Percentiles rank a stretch among this genome's conserved stretches.
phyloP scores from a whole-genome alignment of 169 alveolate genomes.

The Babesia bigemina region DNA sequence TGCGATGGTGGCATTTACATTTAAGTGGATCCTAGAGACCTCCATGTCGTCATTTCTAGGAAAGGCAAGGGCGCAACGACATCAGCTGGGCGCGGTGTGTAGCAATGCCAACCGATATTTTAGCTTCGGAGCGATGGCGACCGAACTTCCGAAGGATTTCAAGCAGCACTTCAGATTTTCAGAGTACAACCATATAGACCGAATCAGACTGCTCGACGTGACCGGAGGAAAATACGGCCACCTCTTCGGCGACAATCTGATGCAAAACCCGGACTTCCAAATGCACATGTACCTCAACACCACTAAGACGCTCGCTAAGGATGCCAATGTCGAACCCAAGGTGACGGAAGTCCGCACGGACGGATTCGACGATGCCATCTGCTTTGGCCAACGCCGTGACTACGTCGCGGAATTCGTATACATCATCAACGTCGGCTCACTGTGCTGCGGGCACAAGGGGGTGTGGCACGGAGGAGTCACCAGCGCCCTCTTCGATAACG shows the following conservation, averaged over 20 bases:
- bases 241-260: conserved; percentile 56
- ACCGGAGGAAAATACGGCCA: conserved; percentile 65
- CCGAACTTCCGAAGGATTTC: conserved; percentile 35
- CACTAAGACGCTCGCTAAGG: conserved; percentile 1
- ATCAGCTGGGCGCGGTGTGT: too few relatives aligned
- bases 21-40: background rate
- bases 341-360: conserved; percentile 19
- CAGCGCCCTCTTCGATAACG: conserved; percentile 68
- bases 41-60: background rate
- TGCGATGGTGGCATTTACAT: background rate
- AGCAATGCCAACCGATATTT: background rate
- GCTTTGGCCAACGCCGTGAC: conserved; percentile 20
- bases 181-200: conserved; percentile 31
- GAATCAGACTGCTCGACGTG: conserved; percentile 12
- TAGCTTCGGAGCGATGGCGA: conserved; percentile 5
- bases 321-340: conserved; percentile 9
- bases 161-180: conserved; percentile 36
- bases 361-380: conserved; percentile 25
- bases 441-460: conserved; percentile 69
- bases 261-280: conserved; percentile 34
- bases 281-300: conserved; percentile 53
- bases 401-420: conserved; percentile 33
- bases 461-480: conserved; percentile 73
- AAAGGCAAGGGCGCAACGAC: background rate
- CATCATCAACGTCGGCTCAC: conserved; percentile 60